Evolutionary conservation across 169 alveolate species (phyloP).

Genomic region (Theileria parva): DNA sequence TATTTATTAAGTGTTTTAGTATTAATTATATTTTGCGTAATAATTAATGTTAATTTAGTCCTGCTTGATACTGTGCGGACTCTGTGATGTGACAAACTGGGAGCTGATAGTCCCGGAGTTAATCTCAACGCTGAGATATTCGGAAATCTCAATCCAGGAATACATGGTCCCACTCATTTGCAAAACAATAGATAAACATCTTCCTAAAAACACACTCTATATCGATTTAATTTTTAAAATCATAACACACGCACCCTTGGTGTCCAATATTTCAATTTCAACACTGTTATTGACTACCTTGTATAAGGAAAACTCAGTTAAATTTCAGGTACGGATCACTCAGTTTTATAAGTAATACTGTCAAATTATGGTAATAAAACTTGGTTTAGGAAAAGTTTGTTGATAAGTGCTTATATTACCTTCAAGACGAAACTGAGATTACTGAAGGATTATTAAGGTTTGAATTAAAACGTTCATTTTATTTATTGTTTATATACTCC

Average conservation of each 20-base stretch:
- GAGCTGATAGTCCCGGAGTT: slow-evolving; percentile 87
- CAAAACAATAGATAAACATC: slow-evolving; percentile 85
- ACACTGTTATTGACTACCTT: slow-evolving; percentile 21
- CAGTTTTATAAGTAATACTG: not conserved
- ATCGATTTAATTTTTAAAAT: slow-evolving; percentile 89
- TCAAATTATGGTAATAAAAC: not conserved
- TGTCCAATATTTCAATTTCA: not conserved
- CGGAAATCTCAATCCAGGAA: slow-evolving; percentile 88
- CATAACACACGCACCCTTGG: slow-evolving; percentile 81
- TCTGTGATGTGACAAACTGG: slow-evolving; percentile 86
- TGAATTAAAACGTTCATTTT: slow-evolving; percentile 45
- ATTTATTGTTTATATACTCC: slow-evolving; percentile 20
- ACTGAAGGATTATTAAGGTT: slow-evolving; percentile 46
- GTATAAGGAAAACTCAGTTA: slow-evolving; percentile 20
- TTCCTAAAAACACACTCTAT: slow-evolving; percentile 88
- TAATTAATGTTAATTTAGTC: slow-evolving; percentile 87
- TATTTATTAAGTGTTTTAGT: slow-evolving; percentile 35
- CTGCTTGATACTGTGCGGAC: slow-evolving; percentile 82
- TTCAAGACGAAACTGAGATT: not conserved
- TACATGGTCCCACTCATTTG: slow-evolving; percentile 89
- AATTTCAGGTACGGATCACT: slow-evolving; percentile 12
- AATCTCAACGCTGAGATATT: slow-evolving; percentile 84
- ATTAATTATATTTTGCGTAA: slow-evolving; percentile 14
- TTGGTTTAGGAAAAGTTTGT: not conserved
- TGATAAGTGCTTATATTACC: slow-evolving; percentile 6